These are phyloP conservation scores for Daphne laureola DNA, from an alignment of 441 rosid genomes.

Conservation along the genomic window DNA sequence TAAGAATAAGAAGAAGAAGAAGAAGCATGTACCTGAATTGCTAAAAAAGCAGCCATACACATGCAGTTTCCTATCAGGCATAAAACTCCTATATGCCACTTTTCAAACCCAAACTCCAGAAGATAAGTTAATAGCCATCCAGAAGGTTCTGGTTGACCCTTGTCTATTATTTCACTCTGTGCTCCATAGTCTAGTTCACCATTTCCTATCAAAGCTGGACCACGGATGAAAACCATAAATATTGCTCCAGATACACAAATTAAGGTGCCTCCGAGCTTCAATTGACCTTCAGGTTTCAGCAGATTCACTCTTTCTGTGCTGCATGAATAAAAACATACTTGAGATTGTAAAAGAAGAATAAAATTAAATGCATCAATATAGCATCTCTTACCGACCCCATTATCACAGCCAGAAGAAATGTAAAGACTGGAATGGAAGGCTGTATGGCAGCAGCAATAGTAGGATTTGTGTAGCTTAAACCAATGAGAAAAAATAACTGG, in stretches of 20 bases:
- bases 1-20: not conserved
- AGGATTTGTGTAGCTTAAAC: constrained; percentile 95
- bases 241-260: constrained; percentile 84
- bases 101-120: constrained; percentile 53
- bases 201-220: constrained; percentile 72
- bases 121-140: constrained; percentile 71
- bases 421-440: constrained; percentile 95
- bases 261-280: constrained; percentile 77
- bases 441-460: constrained; percentile 97
- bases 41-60: constrained; percentile 94
- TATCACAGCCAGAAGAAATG: constrained; percentile 79
- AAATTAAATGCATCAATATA: constrained; percentile 7
- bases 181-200: constrained; percentile 38
- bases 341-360: constrained; percentile 17
- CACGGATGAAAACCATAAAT: constrained; percentile 80
- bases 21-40: constrained; percentile 62
- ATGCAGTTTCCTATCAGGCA: constrained; percentile 92
- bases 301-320: constrained; percentile 90
- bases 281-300: constrained; percentile 79
- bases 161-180: constrained; percentile 57
- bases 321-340: constrained; percentile 38
- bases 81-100: constrained; percentile 84
- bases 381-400: constrained; percentile 62
- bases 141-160: constrained; percentile 85
- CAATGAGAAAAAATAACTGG: constrained; percentile 89